Conservation (phyloP, 2,329 filamentous ascomycete species). For the Colletotrichum coccodes region DNA sequence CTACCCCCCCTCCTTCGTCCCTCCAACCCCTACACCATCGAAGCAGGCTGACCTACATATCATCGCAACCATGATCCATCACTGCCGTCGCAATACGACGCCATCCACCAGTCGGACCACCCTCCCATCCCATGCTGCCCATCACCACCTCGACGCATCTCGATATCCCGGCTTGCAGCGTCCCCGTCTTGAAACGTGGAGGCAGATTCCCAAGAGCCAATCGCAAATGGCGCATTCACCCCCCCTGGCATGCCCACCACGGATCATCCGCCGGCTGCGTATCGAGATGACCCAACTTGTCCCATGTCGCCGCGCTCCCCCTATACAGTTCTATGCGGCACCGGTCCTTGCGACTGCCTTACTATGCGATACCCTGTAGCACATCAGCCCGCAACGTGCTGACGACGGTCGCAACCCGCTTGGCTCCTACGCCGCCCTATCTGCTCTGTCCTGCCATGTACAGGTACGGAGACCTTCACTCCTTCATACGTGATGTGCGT, state of each 20-base stretch:
- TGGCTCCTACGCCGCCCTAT: background rate
- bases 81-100: slow-evolving; percentile 14
- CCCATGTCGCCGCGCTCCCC: background rate
- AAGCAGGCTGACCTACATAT: background rate
- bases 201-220: slow-evolving; percentile 22
- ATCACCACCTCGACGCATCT: slow-evolving; percentile 24
- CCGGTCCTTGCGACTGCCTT: background rate
- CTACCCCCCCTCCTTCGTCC: background rate
- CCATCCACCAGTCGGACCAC: slow-evolving; percentile 9
- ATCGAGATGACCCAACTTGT: slow-evolving; percentile 21
- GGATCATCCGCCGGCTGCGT: slow-evolving; percentile 10
- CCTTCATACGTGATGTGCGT: background rate
- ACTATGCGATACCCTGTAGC: slow-evolving; percentile 22
- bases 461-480: background rate
- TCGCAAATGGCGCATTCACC: slow-evolving; percentile 19
- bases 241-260: background rate
- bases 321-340: background rate
- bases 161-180: slow-evolving; percentile 27
- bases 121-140: slow-evolving; percentile 26
- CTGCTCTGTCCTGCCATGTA: background rate
- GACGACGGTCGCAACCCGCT: slow-evolving; percentile 3
- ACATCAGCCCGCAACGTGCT: slow-evolving; percentile 23
- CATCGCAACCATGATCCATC: slow-evolving; percentile 1
- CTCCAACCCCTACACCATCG: background rate
- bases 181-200: slow-evolving; percentile 32